Evolutionary conservation across 495 filamentous ascomycete genomes (phyloP), one percentile per base, ranked within the genome.

Genomic region (Apodospora peruviana): DNA sequence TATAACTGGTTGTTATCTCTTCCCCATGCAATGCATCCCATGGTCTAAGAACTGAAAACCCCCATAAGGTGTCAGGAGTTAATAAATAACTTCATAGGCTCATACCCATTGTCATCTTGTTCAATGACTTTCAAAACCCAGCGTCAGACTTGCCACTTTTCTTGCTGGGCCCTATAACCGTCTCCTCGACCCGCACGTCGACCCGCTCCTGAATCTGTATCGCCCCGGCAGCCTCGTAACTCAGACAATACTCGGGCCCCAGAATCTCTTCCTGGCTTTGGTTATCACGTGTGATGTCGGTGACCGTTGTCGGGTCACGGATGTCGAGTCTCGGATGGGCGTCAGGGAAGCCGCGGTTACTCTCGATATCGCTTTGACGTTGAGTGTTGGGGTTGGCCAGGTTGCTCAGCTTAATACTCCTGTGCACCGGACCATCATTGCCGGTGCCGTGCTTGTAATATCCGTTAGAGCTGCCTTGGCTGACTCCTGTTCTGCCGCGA

Each of bases 221-320:
- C 25, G 20, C 19, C 8, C 40, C 45, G 0, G 45, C 20, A 5
- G 18, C 39, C 5, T 12, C 17, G 17, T 37, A 29, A 12, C 46
- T 45, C 41, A 16, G 40, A 3, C 40, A 37, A 20, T 35, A 52
- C 38, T 52, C 43, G 17, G 36, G 38, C 8, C 50, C 50, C 1
- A 52, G 38, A 2, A 52, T 52, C 18, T 52, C 43, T 23, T 52
- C 50, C 23, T 52, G 43, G 43, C 50, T 52, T 20, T 46, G 23
- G 29, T 53, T 38, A 17, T 47, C 44, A 16, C 50, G 18, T n/a
- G 20, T 38, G 27, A 53, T 53, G 14, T 47, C 37, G 17, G 50
- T 47, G 1, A 41, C 22, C 10, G 50, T 47, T 17, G 44, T 53
- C 5, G 43, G 25, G 4, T 44, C 50, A 2, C 50, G 25, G 10